These are phyloP conservation scores for Microbotryum scabiosae DNA, from an alignment of 1,284 basidiomycete genomes.

Conservation along the genomic window DNA sequence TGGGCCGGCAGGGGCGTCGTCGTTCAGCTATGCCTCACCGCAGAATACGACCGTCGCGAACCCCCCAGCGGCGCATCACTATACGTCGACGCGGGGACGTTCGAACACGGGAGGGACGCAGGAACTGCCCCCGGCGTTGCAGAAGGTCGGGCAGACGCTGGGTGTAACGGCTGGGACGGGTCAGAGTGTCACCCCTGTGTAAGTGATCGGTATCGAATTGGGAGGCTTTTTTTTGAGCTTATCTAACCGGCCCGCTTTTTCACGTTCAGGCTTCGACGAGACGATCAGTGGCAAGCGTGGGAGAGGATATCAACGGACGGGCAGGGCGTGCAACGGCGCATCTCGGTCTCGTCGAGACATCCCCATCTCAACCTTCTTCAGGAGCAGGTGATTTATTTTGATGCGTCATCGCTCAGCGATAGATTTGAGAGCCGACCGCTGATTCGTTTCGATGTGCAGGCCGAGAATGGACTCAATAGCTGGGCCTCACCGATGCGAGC, in stretches of 20 bases:
- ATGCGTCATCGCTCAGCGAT: slow-evolving; percentile 33
- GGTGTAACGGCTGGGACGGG: slow-evolving; percentile 11
- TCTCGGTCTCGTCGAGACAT: slow-evolving; percentile 60
- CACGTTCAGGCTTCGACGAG: slow-evolving; percentile 14
- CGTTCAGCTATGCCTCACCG: slow-evolving; percentile 11
- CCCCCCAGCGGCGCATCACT: slow-evolving; percentile 34
- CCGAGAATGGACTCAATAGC: slow-evolving; percentile 39
- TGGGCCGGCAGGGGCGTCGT: slow-evolving; percentile 13
- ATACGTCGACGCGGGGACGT: slow-evolving; percentile 48
- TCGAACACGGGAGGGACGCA: slow-evolving; percentile 79
- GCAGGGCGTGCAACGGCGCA: slow-evolving; percentile 52
- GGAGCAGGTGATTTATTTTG: slow-evolving; percentile 62
- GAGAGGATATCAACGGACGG: slow-evolving; percentile 12
- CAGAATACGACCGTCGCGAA: slow-evolving; percentile 19
- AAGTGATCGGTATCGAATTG: not conserved
- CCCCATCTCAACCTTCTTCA: slow-evolving; percentile 81
- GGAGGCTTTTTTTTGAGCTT: not conserved
- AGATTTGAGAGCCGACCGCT: no score
- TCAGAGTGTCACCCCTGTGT: slow-evolving; percentile 27
- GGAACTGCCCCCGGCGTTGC: slow-evolving; percentile 83
- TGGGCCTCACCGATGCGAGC: slow-evolving; percentile 42
- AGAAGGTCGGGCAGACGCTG: slow-evolving; percentile 39
- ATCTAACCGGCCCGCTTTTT: not conserved
- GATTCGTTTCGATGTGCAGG: slow-evolving; percentile 39
- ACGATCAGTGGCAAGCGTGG: slow-evolving; percentile 31